These are phyloP conservation scores for Ophiorrhiza pumila DNA, from an alignment of 257 asterid genomes.

Conservation along the genomic window DNA sequence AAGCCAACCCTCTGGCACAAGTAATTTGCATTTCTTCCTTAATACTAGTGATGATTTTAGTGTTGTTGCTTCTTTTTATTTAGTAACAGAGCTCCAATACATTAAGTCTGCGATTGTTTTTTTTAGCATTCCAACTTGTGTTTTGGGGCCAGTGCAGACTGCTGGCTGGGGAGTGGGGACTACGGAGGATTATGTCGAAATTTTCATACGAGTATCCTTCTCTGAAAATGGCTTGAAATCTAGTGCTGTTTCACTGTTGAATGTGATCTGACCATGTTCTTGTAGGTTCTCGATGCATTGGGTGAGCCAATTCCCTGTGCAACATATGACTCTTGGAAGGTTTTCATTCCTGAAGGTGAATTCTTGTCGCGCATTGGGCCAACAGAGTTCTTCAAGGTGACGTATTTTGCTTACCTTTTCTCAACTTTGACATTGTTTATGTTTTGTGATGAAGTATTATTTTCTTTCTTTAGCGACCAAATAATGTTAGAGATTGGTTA, in stretches of 20 bases:
- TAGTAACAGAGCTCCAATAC: not conserved
- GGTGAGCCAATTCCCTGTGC: conserved; percentile 75
- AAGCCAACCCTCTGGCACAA: conserved; percentile 95
- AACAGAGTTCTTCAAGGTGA: conserved; percentile 85
- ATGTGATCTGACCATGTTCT: conserved; percentile 1
- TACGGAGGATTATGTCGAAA: not conserved
- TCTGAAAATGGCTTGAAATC: not conserved
- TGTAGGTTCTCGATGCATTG: conserved; percentile 91
- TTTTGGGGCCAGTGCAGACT: not conserved
- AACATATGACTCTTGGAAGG: conserved; percentile 92
- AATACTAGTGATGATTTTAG: not conserved
- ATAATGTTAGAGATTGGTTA: not conserved
- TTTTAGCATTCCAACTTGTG: not conserved
- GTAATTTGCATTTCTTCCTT: conserved; percentile 29
- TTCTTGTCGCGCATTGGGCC: conserved; percentile 97
- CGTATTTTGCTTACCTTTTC: not conserved
- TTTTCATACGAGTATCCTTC: too few relatives aligned
- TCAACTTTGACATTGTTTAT: not conserved
- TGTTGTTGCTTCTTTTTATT: not conserved
- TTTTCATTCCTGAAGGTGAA: conserved; percentile 90
- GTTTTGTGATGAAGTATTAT: not conserved
- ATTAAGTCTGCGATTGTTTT: too few relatives aligned
- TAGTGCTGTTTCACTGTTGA: not conserved
- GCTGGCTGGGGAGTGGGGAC: not conserved
- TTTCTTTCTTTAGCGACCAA: not conserved